Percentiles rank a stretch among this genome's conserved stretches.
phyloP scores from a whole-genome alignment of 1,284 basidiomycete genomes.

The Ustilago tritici region DNA sequence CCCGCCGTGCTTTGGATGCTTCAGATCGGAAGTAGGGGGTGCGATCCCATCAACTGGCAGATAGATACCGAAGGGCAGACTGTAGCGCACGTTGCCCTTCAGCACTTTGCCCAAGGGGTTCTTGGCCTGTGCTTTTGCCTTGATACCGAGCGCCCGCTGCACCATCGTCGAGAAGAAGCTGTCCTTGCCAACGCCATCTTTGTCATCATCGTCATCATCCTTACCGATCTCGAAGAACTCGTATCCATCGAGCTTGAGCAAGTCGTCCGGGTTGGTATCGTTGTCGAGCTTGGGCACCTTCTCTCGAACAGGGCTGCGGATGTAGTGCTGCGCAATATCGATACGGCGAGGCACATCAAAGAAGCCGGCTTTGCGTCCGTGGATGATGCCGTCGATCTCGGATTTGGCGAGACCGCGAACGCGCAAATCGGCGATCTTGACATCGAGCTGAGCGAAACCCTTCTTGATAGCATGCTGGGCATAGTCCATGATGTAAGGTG shows the following conservation, averaged over 20 bases:
- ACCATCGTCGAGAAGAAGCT: constrained; percentile 21
- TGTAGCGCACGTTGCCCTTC: constrained; percentile 59
- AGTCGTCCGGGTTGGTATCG: constrained; percentile 44
- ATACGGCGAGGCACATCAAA: constrained; percentile 57
- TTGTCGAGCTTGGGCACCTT: constrained; percentile 51
- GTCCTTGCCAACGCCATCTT: constrained; percentile 13
- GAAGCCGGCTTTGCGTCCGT: constrained; percentile 45
- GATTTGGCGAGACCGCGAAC: constrained; percentile 56
- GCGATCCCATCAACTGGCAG: constrained; percentile 48
- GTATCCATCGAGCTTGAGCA: constrained; percentile 60
- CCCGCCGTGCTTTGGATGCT: constrained; percentile 33
- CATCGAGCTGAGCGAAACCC: constrained; percentile 53
- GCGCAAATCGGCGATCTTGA: constrained; percentile 55
- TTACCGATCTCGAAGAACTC: constrained; percentile 64
- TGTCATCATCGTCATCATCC: constrained; percentile 19
- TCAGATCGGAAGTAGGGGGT: constrained; percentile 8
- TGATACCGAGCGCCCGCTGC: constrained; percentile 58
- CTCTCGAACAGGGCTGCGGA: constrained; percentile 51
- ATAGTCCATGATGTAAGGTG: constrained; percentile 55
- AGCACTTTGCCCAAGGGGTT: constrained; percentile 61
- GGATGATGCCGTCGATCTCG: constrained; percentile 45
- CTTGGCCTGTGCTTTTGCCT: constrained; percentile 55
- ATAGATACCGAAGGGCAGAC: constrained; percentile 61
- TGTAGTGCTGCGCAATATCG: constrained; percentile 46
- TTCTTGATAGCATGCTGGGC: constrained; percentile 52